Percentiles rank a stretch among this genome's conserved stretches.
These are phyloP conservation scores for Talaromyces sp. DNA, from an alignment of 2,329 filamentous ascomycete species.

Conservation along the genomic window DNA sequence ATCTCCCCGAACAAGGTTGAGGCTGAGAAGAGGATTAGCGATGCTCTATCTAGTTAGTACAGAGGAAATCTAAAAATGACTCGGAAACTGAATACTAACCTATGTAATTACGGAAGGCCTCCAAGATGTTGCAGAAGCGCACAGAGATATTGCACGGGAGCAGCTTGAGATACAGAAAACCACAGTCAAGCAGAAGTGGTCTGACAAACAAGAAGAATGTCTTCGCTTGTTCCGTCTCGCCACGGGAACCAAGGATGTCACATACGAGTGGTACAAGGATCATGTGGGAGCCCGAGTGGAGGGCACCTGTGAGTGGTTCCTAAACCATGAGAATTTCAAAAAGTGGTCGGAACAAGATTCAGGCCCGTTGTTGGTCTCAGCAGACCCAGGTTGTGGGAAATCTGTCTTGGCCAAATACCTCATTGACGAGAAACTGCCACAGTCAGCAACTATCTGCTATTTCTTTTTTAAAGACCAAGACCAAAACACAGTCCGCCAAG, in stretches of 20 bases:
- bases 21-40: neutral
- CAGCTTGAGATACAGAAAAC: neutral
- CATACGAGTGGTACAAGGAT: slow-evolving; percentile 12
- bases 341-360: slow-evolving; percentile 9
- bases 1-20: neutral
- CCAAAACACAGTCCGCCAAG: slow-evolving; percentile 31
- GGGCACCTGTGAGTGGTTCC: slow-evolving; percentile 22
- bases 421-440: slow-evolving; percentile 19
- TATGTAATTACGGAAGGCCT: no score
- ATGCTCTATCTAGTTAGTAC: neutral
- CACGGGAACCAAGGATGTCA: neutral
- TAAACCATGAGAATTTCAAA: slow-evolving; percentile 15
- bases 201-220: slow-evolving; percentile 7
- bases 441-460: slow-evolving; percentile 34
- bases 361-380: slow-evolving; percentile 4
- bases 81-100: no score
- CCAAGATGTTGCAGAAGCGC: neutral
- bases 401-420: slow-evolving; percentile 7
- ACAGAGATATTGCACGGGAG: neutral
- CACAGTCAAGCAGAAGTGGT: neutral
- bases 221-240: slow-evolving; percentile 7
- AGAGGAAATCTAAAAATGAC: no score
- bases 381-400: slow-evolving; percentile 11
- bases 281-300: slow-evolving; percentile 30
- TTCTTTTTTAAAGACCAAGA: slow-evolving; percentile 43